Percentiles rank a stretch among this genome's conserved stretches.
These are phyloP conservation scores for Alternaria gaisen DNA, from an alignment of 2,329 filamentous ascomycete species.

Conservation along the genomic window DNA sequence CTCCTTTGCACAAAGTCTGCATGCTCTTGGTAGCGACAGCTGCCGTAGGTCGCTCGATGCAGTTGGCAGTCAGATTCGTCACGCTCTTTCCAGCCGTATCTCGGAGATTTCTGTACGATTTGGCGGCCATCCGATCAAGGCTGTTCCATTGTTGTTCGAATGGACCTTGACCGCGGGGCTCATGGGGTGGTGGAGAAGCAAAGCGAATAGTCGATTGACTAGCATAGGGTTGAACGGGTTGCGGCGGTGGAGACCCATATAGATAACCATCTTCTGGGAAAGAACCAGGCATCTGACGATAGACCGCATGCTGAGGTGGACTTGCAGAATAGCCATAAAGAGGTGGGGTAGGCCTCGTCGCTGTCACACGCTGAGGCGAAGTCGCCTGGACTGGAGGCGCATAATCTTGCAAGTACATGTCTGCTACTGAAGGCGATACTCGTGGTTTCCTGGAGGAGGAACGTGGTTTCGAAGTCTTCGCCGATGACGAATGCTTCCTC, in stretches of 20 bases:
- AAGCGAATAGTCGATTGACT: conserved; percentile 34
- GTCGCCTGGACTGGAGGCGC: conserved; percentile 26
- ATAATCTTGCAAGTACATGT: conserved; percentile 26
- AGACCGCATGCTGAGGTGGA: conserved; percentile 30
- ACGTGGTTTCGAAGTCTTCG: conserved; percentile 26
- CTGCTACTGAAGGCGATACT: conserved; percentile 22
- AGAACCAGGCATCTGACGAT: conserved; percentile 31
- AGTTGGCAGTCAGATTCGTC: conserved; percentile 38
- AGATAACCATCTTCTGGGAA: conserved; percentile 21
- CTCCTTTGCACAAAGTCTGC: conserved; percentile 51
- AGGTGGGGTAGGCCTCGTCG: conserved; percentile 15
- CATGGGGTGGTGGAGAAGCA: conserved; percentile 29
- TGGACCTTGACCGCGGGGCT: conserved; percentile 29
- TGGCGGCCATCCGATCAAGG: conserved; percentile 41
- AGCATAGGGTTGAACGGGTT: conserved; percentile 26
- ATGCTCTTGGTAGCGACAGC: conserved; percentile 46
- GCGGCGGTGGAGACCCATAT: conserved; percentile 27
- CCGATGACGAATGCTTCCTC: conserved; percentile 32
- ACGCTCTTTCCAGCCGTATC: conserved; percentile 39
- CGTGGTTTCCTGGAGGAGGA: conserved; percentile 24
- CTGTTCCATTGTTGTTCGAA: conserved; percentile 42
- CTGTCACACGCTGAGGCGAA: conserved; percentile 16
- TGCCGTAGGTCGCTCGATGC: conserved; percentile 42
- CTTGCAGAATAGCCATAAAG: conserved; percentile 22
- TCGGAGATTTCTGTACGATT: conserved; percentile 40